Evolutionary conservation across 371 early-diverging fungal species (phyloP).

Genomic region (Dichotomocladium elegans): DNA sequence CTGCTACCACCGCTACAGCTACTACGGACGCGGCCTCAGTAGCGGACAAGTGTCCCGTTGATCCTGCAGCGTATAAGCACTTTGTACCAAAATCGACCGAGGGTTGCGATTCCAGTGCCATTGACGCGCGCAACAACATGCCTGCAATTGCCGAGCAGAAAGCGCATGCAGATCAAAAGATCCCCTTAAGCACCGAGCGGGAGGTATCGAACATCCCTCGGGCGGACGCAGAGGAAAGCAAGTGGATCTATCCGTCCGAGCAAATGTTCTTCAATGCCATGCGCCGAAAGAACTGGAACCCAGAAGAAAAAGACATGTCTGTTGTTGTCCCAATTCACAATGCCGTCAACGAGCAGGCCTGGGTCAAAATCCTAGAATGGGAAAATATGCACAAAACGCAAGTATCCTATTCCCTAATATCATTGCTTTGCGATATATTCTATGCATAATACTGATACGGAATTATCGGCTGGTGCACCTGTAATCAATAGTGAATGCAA

Average conservation of each 20-base stretch:
- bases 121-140: slow-evolving; percentile 75
- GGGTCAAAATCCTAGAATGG: slow-evolving; percentile 90
- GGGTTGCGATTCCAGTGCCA: slow-evolving; percentile 48
- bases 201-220: slow-evolving; percentile 74
- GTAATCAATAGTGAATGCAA: slow-evolving; percentile 48
- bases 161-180: slow-evolving; percentile 53
- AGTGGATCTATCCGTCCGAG: slow-evolving; percentile 96
- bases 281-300: slow-evolving; percentile 84
- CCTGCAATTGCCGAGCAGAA: slow-evolving; percentile 63
- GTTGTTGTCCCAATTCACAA: slow-evolving; percentile 58
- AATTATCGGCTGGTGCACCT: no score
- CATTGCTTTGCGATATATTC: not conserved
- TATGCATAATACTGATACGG: not conserved
- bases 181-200: slow-evolving; percentile 54
- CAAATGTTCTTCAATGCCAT: slow-evolving; percentile 94
- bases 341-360: slow-evolving; percentile 90
- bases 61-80: slow-evolving; percentile 43
- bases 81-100: slow-evolving; percentile 26
- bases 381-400: slow-evolving; percentile 67
- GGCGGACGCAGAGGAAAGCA: slow-evolving; percentile 42
- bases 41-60: slow-evolving; percentile 45
- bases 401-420: slow-evolving; percentile 7
- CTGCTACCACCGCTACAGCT: no score
- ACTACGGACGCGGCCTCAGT: no score
- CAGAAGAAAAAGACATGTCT: slow-evolving; percentile 63